phyloP scores from a whole-genome alignment of 805 yeast genomes.

The Saccharomyces paradoxus region DNA sequence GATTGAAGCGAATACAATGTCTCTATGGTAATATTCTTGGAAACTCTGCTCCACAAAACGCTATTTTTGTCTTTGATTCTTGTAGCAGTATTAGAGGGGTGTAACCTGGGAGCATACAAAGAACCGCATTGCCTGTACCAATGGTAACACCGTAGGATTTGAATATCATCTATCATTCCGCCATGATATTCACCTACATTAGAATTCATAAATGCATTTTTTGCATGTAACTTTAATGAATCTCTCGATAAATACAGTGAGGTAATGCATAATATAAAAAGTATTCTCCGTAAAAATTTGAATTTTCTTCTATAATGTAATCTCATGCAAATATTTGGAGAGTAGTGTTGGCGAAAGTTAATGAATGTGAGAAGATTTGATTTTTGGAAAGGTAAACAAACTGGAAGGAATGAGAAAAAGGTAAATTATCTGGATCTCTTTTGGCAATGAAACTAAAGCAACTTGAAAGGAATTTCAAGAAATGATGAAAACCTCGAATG shows the following conservation, averaged over 20 bases:
- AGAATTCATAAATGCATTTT: not conserved
- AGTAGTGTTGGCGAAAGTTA: not conserved
- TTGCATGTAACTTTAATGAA: not conserved
- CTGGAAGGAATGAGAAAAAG: not conserved
- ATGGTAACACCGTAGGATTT: slow-evolving; percentile 23
- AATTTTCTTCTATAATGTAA: not conserved
- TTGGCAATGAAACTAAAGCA: not conserved
- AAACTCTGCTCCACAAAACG: slow-evolving; percentile 21
- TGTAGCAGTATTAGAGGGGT: not conserved
- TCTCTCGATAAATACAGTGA: not conserved
- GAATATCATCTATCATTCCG: slow-evolving; percentile 28
- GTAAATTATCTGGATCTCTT: not conserved
- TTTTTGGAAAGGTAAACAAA: not conserved
- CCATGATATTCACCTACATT: slow-evolving; percentile 19
- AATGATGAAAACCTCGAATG: not conserved
- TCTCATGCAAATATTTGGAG: not conserved
- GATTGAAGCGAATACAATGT: slow-evolving; percentile 7
- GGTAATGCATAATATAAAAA: not conserved
- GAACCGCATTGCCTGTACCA: slow-evolving; percentile 27
- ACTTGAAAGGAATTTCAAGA: not conserved
- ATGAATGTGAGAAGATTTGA: not conserved
- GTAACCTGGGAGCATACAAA: slow-evolving; percentile 6
- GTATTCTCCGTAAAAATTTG: not conserved
- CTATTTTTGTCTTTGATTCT: slow-evolving; percentile 1
- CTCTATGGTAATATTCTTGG: slow-evolving; percentile 19